Conservation (phyloP, 345 rosid genomes). For the Erucastrum elatum region DNA sequence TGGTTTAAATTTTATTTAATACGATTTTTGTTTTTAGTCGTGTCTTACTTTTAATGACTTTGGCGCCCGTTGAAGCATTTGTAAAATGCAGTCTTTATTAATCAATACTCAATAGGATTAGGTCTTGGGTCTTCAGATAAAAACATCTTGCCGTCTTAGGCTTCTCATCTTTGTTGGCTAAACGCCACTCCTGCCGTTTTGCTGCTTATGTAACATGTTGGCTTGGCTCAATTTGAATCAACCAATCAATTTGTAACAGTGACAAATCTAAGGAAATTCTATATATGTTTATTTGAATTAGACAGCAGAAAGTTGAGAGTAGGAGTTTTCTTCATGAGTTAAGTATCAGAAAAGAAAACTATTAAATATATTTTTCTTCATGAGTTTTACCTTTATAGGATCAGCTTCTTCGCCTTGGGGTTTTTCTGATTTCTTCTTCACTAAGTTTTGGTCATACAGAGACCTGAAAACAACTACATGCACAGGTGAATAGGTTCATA, state of each 20-base stretch:
- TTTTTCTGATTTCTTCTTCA: constrained; percentile 43
- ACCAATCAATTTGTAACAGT: neutral
- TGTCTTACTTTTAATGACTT: neutral
- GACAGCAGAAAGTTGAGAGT: neutral
- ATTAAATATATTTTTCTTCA: neutral
- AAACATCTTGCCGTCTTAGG: neutral
- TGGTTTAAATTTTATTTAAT: too few species aligned
- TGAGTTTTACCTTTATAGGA: constrained; percentile 40
- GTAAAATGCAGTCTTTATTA: neutral
- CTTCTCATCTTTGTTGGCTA: neutral
- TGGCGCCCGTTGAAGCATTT: neutral
- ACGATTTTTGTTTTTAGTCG: too few species aligned
- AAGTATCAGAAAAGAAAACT: neutral
- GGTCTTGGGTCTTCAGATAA: neutral
- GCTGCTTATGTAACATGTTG: neutral
- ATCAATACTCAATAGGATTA: neutral
- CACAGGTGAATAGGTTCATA: constrained; percentile 14
- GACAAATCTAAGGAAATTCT: neutral
- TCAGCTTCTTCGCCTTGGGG: constrained; percentile 45
- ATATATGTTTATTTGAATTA: neutral
- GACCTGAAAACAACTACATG: constrained; percentile 81
- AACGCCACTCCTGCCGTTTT: neutral
- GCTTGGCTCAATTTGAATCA: neutral
- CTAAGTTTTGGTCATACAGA: constrained; percentile 60
- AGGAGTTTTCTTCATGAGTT: too few species aligned